Evolutionary conservation across 331 rosid species (phyloP).

Genomic region (Quercus lobata): DNA sequence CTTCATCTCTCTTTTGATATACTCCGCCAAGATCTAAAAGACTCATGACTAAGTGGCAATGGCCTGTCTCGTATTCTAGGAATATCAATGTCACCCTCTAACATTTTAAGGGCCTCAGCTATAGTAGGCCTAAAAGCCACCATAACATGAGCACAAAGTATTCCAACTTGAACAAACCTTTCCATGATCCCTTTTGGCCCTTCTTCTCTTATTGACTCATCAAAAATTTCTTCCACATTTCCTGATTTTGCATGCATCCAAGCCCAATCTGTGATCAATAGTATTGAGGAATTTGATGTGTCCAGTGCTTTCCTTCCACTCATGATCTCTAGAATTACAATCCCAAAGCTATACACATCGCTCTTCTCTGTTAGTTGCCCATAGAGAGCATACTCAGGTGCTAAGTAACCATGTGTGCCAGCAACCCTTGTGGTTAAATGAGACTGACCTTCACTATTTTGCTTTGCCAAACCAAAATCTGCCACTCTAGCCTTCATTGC

Average conservation of each 20-base stretch:
- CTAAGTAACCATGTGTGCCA: slow-evolving; percentile 79
- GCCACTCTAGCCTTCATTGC: slow-evolving; percentile 70
- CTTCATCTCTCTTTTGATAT: slow-evolving; percentile 34
- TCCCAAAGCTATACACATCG: slow-evolving; percentile 81
- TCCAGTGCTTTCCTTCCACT: slow-evolving; percentile 80
- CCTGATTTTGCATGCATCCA: slow-evolving; percentile 63
- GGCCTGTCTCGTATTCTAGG: slow-evolving; percentile 76
- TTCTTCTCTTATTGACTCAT: slow-evolving; percentile 32
- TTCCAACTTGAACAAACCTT: slow-evolving; percentile 79
- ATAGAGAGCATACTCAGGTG: slow-evolving; percentile 82
- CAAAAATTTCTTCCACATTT: slow-evolving; percentile 44
- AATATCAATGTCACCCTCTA: slow-evolving; percentile 91
- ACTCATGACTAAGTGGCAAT: slow-evolving; percentile 66
- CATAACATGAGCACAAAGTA: slow-evolving; percentile 86
- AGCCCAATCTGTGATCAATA: slow-evolving; percentile 82
- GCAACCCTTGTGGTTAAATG: slow-evolving; percentile 76
- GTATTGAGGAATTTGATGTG: slow-evolving; percentile 35
- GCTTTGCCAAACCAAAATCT: slow-evolving; percentile 76
- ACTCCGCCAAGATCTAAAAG: slow-evolving; percentile 41
- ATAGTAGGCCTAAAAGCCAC: slow-evolving; percentile 81
- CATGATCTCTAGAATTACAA: slow-evolving; percentile 78
- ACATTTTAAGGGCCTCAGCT: slow-evolving; percentile 74
- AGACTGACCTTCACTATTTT: slow-evolving; percentile 64
- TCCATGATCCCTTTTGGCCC: slow-evolving; percentile 76
- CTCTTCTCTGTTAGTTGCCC: slow-evolving; percentile 82